Conservation (phyloP, 495 filamentous ascomycete genomes). For the Jackrogersella multiformis region DNA sequence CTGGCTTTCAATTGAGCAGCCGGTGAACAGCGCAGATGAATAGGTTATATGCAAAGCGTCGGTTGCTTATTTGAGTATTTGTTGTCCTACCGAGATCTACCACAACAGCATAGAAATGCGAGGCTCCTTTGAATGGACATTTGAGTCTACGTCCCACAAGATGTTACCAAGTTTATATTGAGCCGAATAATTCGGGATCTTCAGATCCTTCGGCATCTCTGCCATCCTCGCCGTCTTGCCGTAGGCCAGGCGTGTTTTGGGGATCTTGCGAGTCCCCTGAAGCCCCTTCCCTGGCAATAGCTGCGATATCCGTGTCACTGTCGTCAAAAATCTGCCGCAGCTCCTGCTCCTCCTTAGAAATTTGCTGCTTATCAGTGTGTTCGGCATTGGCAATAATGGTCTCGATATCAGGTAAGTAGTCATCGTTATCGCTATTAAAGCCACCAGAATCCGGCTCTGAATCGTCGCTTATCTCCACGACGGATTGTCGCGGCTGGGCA, state of each 20-base stretch:
- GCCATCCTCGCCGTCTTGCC: not conserved
- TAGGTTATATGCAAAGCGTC: not conserved
- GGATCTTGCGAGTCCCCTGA: not conserved
- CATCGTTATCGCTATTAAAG: not conserved
- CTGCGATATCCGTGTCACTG: conserved; percentile 1
- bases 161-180: conserved; percentile 1
- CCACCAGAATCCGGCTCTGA: not conserved
- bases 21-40: not conserved
- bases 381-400: not conserved
- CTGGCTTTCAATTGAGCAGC: not conserved
- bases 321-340: conserved; percentile 1
- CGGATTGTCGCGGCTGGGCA: not conserved
- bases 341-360: not conserved
- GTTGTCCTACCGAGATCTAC: not conserved
- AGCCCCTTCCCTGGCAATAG: not conserved
- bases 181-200: conserved; percentile 1
- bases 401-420: not conserved
- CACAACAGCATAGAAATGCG: not conserved
- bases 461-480: conserved; percentile 10
- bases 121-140: not conserved
- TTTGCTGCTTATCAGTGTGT: not conserved
- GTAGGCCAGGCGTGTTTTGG: too few species aligned
- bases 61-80: conserved; percentile 8
- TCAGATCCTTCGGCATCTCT: conserved; percentile 8
- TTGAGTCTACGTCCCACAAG: not conserved